phyloP scores from a whole-genome alignment of 305 asterid species.

The Fraxinus latifolia region DNA sequence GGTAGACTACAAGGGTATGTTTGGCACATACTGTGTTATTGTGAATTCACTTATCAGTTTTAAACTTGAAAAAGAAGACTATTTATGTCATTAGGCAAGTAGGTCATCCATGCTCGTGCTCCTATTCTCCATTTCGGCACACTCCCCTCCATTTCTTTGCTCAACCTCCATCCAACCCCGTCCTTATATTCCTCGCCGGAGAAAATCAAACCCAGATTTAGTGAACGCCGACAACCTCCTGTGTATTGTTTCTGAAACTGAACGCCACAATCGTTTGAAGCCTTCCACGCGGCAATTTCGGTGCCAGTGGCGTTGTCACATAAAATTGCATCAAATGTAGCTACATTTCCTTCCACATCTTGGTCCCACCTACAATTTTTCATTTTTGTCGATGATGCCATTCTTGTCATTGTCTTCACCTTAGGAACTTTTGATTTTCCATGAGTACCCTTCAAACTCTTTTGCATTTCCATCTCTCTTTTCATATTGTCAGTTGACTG shows the following conservation, averaged over 20 bases:
- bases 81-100: constrained; percentile 54
- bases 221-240: constrained; percentile 54
- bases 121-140: constrained; percentile 83
- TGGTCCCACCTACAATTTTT: constrained; percentile 92
- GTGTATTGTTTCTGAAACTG: constrained; percentile 38
- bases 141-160: constrained; percentile 83
- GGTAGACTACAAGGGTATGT: not conserved
- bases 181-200: constrained; percentile 59
- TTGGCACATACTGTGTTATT: not conserved
- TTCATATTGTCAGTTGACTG: constrained; percentile 59
- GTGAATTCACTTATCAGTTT: not conserved
- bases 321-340: constrained; percentile 48
- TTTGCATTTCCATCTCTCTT: constrained; percentile 58
- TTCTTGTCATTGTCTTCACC: constrained; percentile 54
- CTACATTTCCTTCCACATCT: constrained; percentile 74
- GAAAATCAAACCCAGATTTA: constrained; percentile 61
- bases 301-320: constrained; percentile 54
- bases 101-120: constrained; percentile 65
- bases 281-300: constrained; percentile 67
- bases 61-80: not conserved
- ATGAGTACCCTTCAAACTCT: constrained; percentile 51
- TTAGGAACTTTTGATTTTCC: constrained; percentile 40
- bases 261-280: constrained; percentile 28
- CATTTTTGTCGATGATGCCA: constrained; percentile 50
- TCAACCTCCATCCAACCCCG: constrained; percentile 63